Percentiles rank a stretch among this genome's conserved stretches.
Conservation (phyloP, 1,284 basidiomycete genomes). For the Cryptococcus depauperatus region DNA sequence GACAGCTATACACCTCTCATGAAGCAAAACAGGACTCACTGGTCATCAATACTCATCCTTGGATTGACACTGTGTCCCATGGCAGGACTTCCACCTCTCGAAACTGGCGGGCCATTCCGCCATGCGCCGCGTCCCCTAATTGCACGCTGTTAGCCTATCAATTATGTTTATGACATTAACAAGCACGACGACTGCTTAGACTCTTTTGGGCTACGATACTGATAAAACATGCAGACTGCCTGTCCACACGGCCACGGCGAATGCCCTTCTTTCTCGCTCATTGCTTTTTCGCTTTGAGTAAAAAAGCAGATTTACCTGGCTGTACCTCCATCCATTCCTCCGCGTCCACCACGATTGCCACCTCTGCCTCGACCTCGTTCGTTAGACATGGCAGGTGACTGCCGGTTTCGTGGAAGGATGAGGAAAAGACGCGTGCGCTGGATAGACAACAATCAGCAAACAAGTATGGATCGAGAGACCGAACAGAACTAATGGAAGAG, state of each 20-base stretch:
- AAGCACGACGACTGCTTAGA: too few relatives aligned
- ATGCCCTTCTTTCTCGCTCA: neutral
- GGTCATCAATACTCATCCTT: slow-evolving; percentile 29
- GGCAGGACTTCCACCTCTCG: slow-evolving; percentile 17
- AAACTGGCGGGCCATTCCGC: slow-evolving; percentile 28
- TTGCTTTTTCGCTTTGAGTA: neutral
- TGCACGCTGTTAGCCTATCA: too few relatives aligned
- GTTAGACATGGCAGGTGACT: slow-evolving; percentile 7
- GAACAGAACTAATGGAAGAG: too few relatives aligned
- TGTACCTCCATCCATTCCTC: slow-evolving; percentile 14
- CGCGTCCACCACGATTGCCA: slow-evolving; percentile 13
- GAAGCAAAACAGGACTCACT: slow-evolving; percentile 21
- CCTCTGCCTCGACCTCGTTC: slow-evolving; percentile 8
- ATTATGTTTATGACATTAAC: too few relatives aligned
- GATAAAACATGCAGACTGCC: too few relatives aligned
- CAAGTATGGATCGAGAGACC: too few relatives aligned
- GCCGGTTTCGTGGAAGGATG: too few relatives aligned
- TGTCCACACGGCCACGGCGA: too few relatives aligned
- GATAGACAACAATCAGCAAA: too few relatives aligned
- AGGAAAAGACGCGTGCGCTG: too few relatives aligned
- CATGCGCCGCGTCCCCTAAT: slow-evolving; percentile 38
- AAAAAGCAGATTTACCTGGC: neutral
- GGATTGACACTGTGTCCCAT: slow-evolving; percentile 14
- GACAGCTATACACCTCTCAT: too few relatives aligned
- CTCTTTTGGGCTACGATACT: too few relatives aligned